Evolutionary conservation across 2,329 filamentous ascomycete genomes (phyloP), one percentile per base, ranked within the genome.

Genomic region (Magnaporthiopsis poae): DNA sequence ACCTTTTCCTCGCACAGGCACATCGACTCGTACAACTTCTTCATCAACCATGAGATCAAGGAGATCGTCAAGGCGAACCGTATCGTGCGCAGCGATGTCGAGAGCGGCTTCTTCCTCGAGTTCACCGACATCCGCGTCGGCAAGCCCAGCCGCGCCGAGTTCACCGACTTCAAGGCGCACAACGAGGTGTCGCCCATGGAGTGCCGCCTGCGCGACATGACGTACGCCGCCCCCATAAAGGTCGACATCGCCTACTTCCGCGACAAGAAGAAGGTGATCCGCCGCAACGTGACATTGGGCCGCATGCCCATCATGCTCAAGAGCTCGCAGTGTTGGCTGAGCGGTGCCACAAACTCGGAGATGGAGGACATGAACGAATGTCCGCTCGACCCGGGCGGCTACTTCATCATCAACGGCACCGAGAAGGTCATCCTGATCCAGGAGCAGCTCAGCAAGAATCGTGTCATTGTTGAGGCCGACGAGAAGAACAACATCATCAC

Each of bases 351-450:
- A 65, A 95, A 97, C 71, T 83, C 87, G 21, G 85, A 96, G 73
- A 96, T 98, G 93, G 91, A 92, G 68, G 80, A 88, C 63, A 89
- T 98, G 82, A 95, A 96, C 73, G 95, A 99, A 79, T 99, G 95
- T 73, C 92, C 95, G 18, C 82, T 99, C 60, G 95, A 99, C 74
- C 95, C 96, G 0, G 95, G 95, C 69, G 95, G 95, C 65, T 99
- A 99, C 77, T 99, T 99, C 74, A 95, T 99, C 73, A 92, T 98
- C 71, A 92, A 94, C 72, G 95, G 95, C 62, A 97, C 96, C 27
- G 95, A 99, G 77, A 99, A 99, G 81, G 95, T 99, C 71, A 99
- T 99, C 74, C 81, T 99, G 61, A 96, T 99, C 18, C 95, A 99
- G 77, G 96, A 99, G 75, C 95, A 99, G 79, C 81, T 99, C 75